A percentile compares a stretch with the other conserved stretches of the same genome.
These are phyloP conservation scores for Sporisorium scitamineum DNA, from an alignment of 1,284 basidiomycete genomes.

Conservation along the genomic window DNA sequence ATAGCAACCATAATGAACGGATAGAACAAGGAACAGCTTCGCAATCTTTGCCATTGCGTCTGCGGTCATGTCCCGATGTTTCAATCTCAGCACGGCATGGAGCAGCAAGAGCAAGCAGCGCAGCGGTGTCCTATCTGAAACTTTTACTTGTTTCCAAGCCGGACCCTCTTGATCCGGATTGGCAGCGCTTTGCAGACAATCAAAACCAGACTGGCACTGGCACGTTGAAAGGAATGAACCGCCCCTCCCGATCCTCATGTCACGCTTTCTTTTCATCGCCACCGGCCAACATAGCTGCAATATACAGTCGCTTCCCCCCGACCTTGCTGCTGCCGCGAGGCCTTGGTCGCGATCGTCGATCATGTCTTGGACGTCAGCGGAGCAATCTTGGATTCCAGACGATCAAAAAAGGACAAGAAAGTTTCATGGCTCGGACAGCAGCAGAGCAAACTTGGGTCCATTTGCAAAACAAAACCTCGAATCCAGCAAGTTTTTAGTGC, in stretches of 20 bases:
- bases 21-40: too few species aligned
- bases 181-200: too few species aligned
- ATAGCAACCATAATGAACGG: too few species aligned
- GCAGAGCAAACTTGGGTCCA: not conserved
- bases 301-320: too few species aligned
- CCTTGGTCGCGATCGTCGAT: conserved; percentile 16
- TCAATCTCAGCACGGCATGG: conserved; percentile 3
- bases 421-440: conserved; percentile 4
- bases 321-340: not conserved
- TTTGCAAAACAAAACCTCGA: not conserved
- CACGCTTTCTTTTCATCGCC: not conserved
- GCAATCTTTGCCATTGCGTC: not conserved
- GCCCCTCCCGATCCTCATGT: not conserved
- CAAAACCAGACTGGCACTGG: not conserved
- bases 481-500: conserved; percentile 7
- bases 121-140: not conserved
- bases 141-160: not conserved
- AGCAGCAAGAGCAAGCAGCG: too few species aligned
- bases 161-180: not conserved
- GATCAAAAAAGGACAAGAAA: not conserved
- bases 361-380: conserved; percentile 14
- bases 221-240: not conserved
- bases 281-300: too few species aligned
- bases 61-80: not conserved
- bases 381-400: conserved; percentile 4